Conservation (phyloP, 148 eudicot species). For the Gaultheria prostrata region DNA sequence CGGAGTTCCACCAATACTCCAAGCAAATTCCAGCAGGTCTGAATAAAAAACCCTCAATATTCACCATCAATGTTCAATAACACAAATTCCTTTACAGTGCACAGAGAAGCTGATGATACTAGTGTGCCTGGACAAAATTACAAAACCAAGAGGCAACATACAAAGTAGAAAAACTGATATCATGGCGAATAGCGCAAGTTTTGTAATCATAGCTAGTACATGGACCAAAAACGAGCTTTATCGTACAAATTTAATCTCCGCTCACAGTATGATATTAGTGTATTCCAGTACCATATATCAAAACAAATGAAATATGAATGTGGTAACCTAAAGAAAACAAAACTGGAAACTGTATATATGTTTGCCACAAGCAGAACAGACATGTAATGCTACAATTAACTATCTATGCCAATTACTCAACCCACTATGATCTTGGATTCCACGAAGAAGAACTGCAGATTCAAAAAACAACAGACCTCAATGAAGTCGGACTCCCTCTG, state of each 20-base stretch:
- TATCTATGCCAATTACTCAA: too few relatives aligned
- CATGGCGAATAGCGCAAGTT: background rate
- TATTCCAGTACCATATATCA: background rate
- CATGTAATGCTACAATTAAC: background rate
- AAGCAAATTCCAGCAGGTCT: too few relatives aligned
- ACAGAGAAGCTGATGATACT: background rate
- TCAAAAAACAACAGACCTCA: background rate
- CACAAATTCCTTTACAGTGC: background rate
- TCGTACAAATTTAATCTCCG: too few relatives aligned
- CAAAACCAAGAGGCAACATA: background rate
- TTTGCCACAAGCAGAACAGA: slow-evolving; percentile 5
- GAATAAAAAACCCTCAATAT: too few relatives aligned
- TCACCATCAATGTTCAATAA: too few relatives aligned
- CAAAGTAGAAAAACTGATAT: background rate
- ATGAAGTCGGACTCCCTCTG: background rate
- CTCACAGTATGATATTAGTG: too few relatives aligned
- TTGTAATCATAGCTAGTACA: background rate
- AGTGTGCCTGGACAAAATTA: background rate
- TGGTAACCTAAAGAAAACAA: slow-evolving; percentile 3
- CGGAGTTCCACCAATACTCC: too few relatives aligned
- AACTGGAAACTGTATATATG: slow-evolving; percentile 2
- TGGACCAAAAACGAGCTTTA: background rate
- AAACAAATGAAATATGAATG: background rate
- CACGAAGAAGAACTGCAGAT: background rate
- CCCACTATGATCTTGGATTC: background rate